phyloP scores from a whole-genome alignment of 495 filamentous ascomycete species.

The Sordaria brevicollis region DNA sequence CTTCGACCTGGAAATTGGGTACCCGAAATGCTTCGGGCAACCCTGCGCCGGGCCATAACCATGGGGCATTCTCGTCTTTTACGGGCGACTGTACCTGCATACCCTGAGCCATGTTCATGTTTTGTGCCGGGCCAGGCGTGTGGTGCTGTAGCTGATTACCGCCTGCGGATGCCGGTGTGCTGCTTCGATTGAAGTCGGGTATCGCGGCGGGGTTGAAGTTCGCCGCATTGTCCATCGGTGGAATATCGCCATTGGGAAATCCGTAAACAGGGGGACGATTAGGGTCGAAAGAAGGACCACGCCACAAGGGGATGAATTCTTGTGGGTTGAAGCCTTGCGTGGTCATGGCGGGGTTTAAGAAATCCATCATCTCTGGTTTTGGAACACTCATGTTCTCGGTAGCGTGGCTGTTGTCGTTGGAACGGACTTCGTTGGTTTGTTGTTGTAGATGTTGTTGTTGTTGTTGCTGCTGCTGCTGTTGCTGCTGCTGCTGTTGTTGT shows the following conservation, averaged over 20 bases:
- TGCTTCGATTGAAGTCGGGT: background rate
- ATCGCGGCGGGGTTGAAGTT: slow-evolving; percentile 1
- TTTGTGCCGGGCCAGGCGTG: background rate
- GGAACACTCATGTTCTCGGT: background rate
- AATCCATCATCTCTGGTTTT: slow-evolving; percentile 16
- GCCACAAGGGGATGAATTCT: slow-evolving; percentile 10
- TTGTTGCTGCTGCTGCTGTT: background rate
- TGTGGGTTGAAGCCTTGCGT: slow-evolving; percentile 21
- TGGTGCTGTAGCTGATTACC: background rate
- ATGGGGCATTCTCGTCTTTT: slow-evolving; percentile 26
- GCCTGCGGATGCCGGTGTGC: slow-evolving; percentile 1
- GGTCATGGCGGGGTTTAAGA: slow-evolving; percentile 24
- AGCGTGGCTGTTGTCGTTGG: background rate
- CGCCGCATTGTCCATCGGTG: background rate
- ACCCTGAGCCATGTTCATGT: background rate
- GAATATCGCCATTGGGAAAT: slow-evolving; percentile 1
- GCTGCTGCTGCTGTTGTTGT: background rate
- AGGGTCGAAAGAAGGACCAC: background rate
- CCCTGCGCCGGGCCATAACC: slow-evolving; percentile 29
- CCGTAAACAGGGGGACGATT: slow-evolving; percentile 1
- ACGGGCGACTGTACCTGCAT: background rate
- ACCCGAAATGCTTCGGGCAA: slow-evolving; percentile 6
- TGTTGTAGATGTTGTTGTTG: background rate
- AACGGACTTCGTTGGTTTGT: background rate
- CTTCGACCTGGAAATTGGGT: slow-evolving; percentile 18